Conservation (phyloP, 140 eudicot genomes). For the Cichorium intybus region DNA sequence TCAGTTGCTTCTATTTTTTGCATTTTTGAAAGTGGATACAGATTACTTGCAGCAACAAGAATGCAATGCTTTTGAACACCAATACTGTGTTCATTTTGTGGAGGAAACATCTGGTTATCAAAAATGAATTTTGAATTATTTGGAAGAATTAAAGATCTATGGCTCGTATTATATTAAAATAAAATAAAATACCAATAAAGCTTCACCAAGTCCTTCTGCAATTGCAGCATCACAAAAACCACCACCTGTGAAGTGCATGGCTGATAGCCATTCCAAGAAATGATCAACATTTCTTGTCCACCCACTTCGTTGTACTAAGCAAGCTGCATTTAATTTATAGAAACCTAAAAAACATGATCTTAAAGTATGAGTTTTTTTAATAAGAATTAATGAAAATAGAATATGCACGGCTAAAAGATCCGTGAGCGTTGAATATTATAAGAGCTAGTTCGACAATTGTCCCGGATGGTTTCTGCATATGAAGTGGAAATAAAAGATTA, state of each 20-base stretch:
- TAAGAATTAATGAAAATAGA: neutral
- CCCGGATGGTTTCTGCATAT: constrained; percentile 67
- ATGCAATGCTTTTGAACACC: constrained; percentile 84
- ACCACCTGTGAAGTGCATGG: constrained; percentile 74
- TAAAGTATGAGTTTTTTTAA: neutral
- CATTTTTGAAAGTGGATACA: constrained; percentile 83
- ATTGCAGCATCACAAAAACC: constrained; percentile 92
- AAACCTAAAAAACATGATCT: neutral
- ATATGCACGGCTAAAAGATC: constrained; percentile 75
- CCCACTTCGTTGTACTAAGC: constrained; percentile 77
- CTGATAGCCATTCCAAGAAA: constrained; percentile 77
- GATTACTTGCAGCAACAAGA: constrained; percentile 90
- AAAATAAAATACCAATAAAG: constrained; percentile 68
- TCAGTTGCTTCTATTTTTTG: constrained; percentile 64
- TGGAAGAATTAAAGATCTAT: neutral
- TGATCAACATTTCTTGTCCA: constrained; percentile 81
- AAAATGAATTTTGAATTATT: neutral
- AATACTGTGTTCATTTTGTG: constrained; percentile 56
- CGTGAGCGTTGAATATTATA: constrained; percentile 68
- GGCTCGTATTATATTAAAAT: neutral
- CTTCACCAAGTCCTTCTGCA: constrained; percentile 96
- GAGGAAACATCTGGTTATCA: constrained; percentile 62
- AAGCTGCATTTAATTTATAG: constrained; percentile 52
- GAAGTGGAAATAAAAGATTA: neutral
- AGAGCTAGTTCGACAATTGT: constrained; percentile 57